These are phyloP conservation scores for Sparassis latifolia DNA, from an alignment of 1,284 basidiomycete species.

Conservation along the genomic window DNA sequence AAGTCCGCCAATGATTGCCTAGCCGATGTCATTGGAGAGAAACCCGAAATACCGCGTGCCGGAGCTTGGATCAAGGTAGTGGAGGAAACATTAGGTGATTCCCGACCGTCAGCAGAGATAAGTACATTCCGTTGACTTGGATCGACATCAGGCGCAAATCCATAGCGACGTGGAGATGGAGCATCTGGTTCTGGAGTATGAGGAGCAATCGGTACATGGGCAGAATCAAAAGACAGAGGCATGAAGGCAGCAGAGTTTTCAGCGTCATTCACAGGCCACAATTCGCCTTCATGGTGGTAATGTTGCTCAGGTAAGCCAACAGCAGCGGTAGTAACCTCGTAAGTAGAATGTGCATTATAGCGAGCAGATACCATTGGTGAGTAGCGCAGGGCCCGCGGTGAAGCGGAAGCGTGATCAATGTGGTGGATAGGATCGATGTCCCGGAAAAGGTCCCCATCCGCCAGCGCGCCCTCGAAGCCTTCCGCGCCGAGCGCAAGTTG, in stretches of 20 bases:
- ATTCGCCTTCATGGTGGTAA: not conserved
- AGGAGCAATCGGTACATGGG: not conserved
- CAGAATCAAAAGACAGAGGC: constrained; percentile 5
- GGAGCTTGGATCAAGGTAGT: not conserved
- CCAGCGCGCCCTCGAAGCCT: constrained; percentile 19
- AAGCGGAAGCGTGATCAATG: constrained; percentile 2
- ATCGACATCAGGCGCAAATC: not conserved
- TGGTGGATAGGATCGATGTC: constrained; percentile 21
- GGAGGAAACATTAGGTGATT: not conserved
- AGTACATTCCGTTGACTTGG: not conserved
- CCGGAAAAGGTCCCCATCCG: constrained; percentile 18
- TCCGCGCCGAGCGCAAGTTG: constrained; percentile 16
- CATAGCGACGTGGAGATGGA: too few species aligned
- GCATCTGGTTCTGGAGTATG: not conserved
- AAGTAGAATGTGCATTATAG: too few species aligned
- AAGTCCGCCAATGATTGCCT: constrained; percentile 14
- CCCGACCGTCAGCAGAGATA: not conserved
- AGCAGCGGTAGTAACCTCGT: not conserved
- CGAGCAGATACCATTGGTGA: not conserved
- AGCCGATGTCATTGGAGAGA: not conserved
- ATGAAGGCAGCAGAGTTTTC: not conserved
- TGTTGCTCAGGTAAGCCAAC: not conserved
- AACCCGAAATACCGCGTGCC: not conserved
- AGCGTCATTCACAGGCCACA: not conserved
- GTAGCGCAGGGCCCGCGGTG: too few species aligned